Percentiles rank a stretch among this genome's conserved stretches.
phyloP scores from a whole-genome alignment of 2,329 filamentous ascomycete genomes.

The Colletotrichum kahawae region DNA sequence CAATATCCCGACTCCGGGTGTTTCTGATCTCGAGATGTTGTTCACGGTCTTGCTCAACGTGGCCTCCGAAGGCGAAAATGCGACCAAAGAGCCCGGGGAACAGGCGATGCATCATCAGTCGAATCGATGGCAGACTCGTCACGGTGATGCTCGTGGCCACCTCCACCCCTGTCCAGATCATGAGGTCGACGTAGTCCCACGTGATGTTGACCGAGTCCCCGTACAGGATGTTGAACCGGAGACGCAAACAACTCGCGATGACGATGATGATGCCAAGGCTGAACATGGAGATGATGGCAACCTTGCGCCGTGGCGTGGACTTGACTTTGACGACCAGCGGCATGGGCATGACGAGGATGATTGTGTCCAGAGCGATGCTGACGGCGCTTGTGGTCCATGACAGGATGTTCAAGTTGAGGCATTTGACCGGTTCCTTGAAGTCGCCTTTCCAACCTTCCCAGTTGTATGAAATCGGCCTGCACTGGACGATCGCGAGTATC shows the following conservation, averaged over 20 bases:
- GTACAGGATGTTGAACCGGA: slow-evolving; percentile 37
- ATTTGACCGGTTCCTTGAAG: neutral
- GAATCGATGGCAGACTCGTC: slow-evolving; percentile 44
- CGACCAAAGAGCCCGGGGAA: neutral
- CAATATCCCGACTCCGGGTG: neutral
- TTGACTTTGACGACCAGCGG: slow-evolving; percentile 42
- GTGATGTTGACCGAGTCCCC: slow-evolving; percentile 38
- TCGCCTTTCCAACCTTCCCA: slow-evolving; percentile 13
- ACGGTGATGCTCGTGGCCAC: slow-evolving; percentile 43
- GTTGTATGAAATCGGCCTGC: slow-evolving; percentile 1
- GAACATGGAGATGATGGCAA: slow-evolving; percentile 48
- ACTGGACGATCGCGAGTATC: neutral
- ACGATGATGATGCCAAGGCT: slow-evolving; percentile 45
- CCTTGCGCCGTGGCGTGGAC: slow-evolving; percentile 45
- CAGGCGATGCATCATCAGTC: slow-evolving; percentile 28
- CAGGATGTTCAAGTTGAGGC: neutral
- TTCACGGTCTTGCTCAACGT: neutral
- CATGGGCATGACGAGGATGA: slow-evolving; percentile 48
- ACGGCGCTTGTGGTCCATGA: slow-evolving; percentile 26
- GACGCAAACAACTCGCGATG: slow-evolving; percentile 36
- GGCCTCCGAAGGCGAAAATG: slow-evolving; percentile 7
- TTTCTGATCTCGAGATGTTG: neutral
- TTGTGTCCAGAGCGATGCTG: slow-evolving; percentile 49
- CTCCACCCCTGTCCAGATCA: slow-evolving; percentile 48
- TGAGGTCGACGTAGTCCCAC: slow-evolving; percentile 43